These are phyloP conservation scores for Imleria badia DNA, from an alignment of 768 basidiomycete genomes.

Conservation along the genomic window DNA sequence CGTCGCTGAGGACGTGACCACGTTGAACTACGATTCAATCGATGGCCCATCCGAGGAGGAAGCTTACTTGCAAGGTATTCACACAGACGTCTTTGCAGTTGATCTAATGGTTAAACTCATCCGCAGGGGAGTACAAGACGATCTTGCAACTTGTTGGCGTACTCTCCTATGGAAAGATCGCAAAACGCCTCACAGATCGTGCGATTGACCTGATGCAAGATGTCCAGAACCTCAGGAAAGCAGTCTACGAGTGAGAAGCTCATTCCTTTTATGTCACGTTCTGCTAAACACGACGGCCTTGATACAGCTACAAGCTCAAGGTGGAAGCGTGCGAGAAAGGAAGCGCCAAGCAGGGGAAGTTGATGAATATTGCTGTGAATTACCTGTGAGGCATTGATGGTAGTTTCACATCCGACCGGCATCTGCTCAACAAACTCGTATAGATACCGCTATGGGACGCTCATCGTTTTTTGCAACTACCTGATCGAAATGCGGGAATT, in stretches of 20 bases:
- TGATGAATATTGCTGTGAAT: conserved; percentile 78
- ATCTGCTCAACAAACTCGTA: conserved; percentile 6
- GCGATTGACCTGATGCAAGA: conserved; percentile 94
- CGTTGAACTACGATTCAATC: conserved; percentile 61
- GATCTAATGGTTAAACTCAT: not conserved
- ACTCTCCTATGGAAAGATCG: conserved; percentile 86
- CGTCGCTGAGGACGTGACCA: conserved; percentile 35
- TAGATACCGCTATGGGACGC: conserved; percentile 84
- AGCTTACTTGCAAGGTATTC: conserved; percentile 79
- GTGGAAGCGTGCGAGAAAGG: conserved; percentile 80
- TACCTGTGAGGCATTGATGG: conserved; percentile 61
- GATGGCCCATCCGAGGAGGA: conserved; percentile 88
- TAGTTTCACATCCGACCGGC: conserved; percentile 5
- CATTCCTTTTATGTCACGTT: not conserved
- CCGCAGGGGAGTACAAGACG: conserved; percentile 93
- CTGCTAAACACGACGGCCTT: conserved; percentile 5
- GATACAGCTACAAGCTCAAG: conserved; percentile 83
- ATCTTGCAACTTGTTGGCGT: conserved; percentile 94
- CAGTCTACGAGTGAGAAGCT: conserved; percentile 82
- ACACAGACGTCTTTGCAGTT: not conserved
- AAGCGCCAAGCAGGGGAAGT: conserved; percentile 70
- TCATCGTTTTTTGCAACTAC: conserved; percentile 95
- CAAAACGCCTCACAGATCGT: conserved; percentile 85
- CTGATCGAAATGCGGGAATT: conserved; percentile 66
- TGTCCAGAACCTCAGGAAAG: conserved; percentile 94